These are phyloP conservation scores for Pseudogymnoascus sp. DNA, from an alignment of 2,329 filamentous ascomycete species.

Conservation along the genomic window DNA sequence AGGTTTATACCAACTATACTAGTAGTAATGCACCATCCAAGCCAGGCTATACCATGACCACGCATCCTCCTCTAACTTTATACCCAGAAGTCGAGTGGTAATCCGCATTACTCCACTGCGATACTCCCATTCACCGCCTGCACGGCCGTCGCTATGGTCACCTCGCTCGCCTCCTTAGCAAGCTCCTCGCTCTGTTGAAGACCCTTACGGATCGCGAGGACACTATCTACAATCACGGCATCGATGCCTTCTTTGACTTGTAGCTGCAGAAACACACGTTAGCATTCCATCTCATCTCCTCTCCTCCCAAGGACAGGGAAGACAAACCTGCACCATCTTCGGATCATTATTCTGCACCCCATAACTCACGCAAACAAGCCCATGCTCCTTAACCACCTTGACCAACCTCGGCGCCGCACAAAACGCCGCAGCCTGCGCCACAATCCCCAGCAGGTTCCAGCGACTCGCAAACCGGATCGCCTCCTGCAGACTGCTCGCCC, in stretches of 20 bases:
- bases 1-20: background rate
- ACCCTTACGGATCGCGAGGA: conserved; percentile 85
- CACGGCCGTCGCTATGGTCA: background rate
- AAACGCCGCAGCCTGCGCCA: conserved; percentile 78
- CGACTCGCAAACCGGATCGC: conserved; percentile 88
- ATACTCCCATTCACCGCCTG: background rate
- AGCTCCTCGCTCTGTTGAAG: conserved; percentile 33
- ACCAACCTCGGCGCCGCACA: conserved; percentile 85
- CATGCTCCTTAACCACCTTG: conserved; percentile 86
- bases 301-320: background rate
- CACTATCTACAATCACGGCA: conserved; percentile 93
- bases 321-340: conserved; percentile 69
- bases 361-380: conserved; percentile 90
- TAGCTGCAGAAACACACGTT: conserved; percentile 15
- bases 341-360: conserved; percentile 86
- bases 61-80: background rate
- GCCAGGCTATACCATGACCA: background rate
- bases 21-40: background rate
- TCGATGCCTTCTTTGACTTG: conserved; percentile 96
- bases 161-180: background rate
- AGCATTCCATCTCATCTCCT: background rate
- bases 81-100: background rate
- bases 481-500: conserved; percentile 87
- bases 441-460: conserved; percentile 91
- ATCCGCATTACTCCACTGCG: background rate